Evolutionary conservation across 2,329 filamentous ascomycete genomes (phyloP), one percentile per base, ranked within the genome.

Genomic region (Fonsecaea erecta): DNA sequence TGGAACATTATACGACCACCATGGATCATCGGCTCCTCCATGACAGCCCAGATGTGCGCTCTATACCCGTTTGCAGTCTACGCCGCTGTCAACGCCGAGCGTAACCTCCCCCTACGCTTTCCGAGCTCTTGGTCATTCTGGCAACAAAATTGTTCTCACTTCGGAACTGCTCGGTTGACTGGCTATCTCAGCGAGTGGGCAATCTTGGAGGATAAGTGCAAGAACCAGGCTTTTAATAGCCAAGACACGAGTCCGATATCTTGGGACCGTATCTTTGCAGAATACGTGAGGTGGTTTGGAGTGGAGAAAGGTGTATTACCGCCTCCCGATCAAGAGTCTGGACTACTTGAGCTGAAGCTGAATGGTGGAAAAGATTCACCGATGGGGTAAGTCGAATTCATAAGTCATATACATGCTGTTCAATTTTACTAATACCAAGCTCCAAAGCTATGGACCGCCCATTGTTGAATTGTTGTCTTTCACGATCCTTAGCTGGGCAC

Each of bases 141-240:
- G 83, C 77, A 83, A 34, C 71, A 70, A 1, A 73, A 76, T 16
- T 71, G 76, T 8, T 77, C 77, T 35, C 76, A 81, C 64, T 80
- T 77, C 43, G 79, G 40, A 3, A 46, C 75, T 1, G 82, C 80
- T 3, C 75, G 76, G 70, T 70, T 85, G 68, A 85, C 82, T 40
- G 80, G 77, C 0, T 82, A 83, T 63, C 76, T 85, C 30, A 76
- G 75, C 16, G 82, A 84, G 71, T 86, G 82, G 82, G 79, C 79
- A 0, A 80, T 80, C 0, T 71, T 85, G 21, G 78, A 75, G 1
- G 75, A 77, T 0, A 72, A 72, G 3, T 77, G 79, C 7, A 72
- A 70, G 57, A 78, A 83, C 63, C 72, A 85, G 69, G 79, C 76
- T n/a, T 84, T 85, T 73, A 85, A 85, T 64, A 78, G 79, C 0